Conservation (phyloP, 148 eudicot species). For the Simmondsia chinensis region DNA sequence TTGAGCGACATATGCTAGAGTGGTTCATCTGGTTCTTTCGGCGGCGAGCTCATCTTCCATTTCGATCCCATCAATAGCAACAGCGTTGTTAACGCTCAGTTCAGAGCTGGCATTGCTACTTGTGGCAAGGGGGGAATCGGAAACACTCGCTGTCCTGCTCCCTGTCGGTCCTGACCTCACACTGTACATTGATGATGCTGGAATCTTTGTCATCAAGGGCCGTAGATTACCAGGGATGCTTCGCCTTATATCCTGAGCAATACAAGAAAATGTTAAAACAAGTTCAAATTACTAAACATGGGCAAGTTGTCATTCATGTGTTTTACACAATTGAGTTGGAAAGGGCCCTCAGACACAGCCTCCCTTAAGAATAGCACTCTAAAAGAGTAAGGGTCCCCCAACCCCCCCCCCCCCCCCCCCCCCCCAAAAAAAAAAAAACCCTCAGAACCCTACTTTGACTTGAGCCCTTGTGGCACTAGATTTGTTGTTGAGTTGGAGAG, state of each 20-base stretch:
- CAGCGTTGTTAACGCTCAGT: conserved; percentile 61
- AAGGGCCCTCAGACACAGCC: too few relatives aligned
- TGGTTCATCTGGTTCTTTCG: too few relatives aligned
- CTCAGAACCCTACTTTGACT: too few relatives aligned
- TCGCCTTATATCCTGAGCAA: conserved; percentile 75
- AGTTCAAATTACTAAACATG: not conserved
- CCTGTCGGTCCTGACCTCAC: conserved; percentile 79
- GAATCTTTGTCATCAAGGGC: conserved; percentile 93
- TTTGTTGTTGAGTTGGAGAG: too few relatives aligned
- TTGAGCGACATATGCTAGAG: too few relatives aligned
- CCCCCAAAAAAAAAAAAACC: too few relatives aligned
- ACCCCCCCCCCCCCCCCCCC: too few relatives aligned
- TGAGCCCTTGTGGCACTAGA: too few relatives aligned
- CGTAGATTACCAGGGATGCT: conserved; percentile 76
- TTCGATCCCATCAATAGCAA: conserved; percentile 45
- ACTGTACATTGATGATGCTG: conserved; percentile 98
- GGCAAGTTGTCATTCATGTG: not conserved
- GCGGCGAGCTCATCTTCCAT: conserved; percentile 55
- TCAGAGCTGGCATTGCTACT: conserved; percentile 97
- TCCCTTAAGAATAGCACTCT: too few relatives aligned
- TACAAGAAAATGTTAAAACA: conserved; percentile 2
- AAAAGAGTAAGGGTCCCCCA: too few relatives aligned
- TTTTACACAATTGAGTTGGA: too few relatives aligned
- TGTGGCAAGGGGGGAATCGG: conserved; percentile 94
- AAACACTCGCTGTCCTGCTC: conserved; percentile 63